phyloP scores from a whole-genome alignment of 1,284 basidiomycete genomes.

The Hemileia vastatrix region DNA sequence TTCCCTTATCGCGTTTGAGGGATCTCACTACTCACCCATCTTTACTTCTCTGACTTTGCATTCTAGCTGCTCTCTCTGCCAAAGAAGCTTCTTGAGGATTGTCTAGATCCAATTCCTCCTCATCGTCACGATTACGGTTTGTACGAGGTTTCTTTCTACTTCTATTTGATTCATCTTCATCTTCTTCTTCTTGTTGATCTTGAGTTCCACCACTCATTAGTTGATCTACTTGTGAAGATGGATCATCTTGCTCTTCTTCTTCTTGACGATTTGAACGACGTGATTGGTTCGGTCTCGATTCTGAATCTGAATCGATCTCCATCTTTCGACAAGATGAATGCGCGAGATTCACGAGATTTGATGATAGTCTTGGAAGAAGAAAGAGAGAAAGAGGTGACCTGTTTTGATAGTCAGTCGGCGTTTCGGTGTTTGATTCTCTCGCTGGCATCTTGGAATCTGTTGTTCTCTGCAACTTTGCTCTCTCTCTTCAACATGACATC shows the following conservation, averaged over 20 bases:
- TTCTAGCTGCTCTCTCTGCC: constrained; percentile 2
- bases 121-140: background rate
- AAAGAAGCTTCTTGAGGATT: constrained; percentile 2
- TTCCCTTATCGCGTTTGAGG: background rate
- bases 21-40: background rate
- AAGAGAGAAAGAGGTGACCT: too few species aligned
- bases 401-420: too few species aligned
- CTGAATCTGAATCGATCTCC: background rate
- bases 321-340: background rate
- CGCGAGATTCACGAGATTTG: too few species aligned
- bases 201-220: too few species aligned
- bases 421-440: too few species aligned
- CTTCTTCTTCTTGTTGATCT: background rate
- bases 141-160: background rate
- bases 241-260: background rate
- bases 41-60: background rate
- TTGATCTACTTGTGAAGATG: background rate
- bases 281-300: background rate
- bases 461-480: too few species aligned
- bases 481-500: too few species aligned
- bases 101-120: constrained; percentile 1
- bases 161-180: background rate
- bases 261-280: background rate
- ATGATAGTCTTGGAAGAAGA: too few species aligned
- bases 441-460: too few species aligned